Conservation (phyloP, 2,329 filamentous ascomycete species). For the Fusarium compactum region DNA sequence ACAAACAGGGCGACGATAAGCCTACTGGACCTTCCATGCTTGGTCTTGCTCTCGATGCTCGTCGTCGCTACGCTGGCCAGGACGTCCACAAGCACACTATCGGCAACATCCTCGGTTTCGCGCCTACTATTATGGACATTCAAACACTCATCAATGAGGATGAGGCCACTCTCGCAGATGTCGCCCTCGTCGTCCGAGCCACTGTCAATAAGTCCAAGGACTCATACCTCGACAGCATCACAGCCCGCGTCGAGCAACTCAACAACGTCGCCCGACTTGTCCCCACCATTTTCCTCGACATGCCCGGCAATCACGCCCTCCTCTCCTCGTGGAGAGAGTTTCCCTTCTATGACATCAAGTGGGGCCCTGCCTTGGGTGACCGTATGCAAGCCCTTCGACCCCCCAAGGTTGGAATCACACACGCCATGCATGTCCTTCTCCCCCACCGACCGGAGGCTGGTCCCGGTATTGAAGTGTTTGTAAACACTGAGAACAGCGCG, state of each 20-base stretch:
- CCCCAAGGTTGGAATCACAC: conserved; percentile 8
- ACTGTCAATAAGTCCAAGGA: conserved; percentile 17
- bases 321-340: conserved; percentile 25
- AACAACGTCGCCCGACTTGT: conserved; percentile 1
- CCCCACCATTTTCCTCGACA: conserved; percentile 8
- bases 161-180: not conserved
- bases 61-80: conserved; percentile 12
- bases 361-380: conserved; percentile 1
- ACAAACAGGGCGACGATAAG: not conserved
- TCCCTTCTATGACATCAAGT: conserved; percentile 18
- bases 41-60: conserved; percentile 16
- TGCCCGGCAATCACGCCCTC: conserved; percentile 14
- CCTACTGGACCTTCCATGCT: conserved; percentile 1
- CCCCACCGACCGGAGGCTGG: conserved; percentile 9
- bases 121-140: conserved; percentile 13
- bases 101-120: conserved; percentile 16
- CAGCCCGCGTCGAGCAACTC: not conserved
- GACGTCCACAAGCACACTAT: conserved; percentile 14
- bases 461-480: conserved; percentile 7
- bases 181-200: conserved; percentile 4
- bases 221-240: not conserved
- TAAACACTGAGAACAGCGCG: conserved; percentile 6
- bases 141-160: conserved; percentile 7
- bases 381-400: conserved; percentile 7
- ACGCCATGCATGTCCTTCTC: conserved; percentile 11